A percentile compares a stretch with the other conserved stretches of the same genome.
These are phyloP conservation scores for Fragaria ananassa DNA, from an alignment of 306 rosid genomes.

Conservation along the genomic window DNA sequence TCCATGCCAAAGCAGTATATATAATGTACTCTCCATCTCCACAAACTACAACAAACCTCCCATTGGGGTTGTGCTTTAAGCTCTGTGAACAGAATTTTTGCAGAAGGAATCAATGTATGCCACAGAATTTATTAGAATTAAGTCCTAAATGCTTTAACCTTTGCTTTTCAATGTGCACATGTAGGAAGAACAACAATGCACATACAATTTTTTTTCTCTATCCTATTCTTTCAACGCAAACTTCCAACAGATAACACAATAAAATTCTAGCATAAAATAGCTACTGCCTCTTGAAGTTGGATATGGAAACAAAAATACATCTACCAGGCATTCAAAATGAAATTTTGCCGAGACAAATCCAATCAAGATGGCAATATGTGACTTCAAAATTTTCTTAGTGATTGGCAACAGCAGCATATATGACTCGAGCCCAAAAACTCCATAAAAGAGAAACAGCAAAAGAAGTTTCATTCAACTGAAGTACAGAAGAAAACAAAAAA, in stretches of 20 bases:
- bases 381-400: not conserved
- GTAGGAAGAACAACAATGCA: not conserved
- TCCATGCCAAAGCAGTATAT: constrained; percentile 98
- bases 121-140: constrained; percentile 4
- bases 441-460: not conserved
- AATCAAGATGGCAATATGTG: not conserved
- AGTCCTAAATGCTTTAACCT: not conserved
- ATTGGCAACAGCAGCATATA: not conserved
- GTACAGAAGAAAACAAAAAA: not conserved
- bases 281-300: not conserved
- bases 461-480: constrained; percentile 14
- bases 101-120: constrained; percentile 14
- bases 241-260: not conserved
- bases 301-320: not conserved
- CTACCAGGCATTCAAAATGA: not conserved
- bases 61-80: constrained; percentile 95
- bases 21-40: constrained; percentile 99
- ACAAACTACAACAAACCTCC: constrained; percentile 98
- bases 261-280: not conserved
- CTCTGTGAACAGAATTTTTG: constrained; percentile 47
- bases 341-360: not conserved
- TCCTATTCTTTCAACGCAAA: not conserved
- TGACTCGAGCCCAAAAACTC: not conserved
- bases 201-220: not conserved
- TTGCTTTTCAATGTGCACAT: not conserved